Evolutionary conservation across 768 basidiomycete species (phyloP).

Genomic region (Trametes punicea): DNA sequence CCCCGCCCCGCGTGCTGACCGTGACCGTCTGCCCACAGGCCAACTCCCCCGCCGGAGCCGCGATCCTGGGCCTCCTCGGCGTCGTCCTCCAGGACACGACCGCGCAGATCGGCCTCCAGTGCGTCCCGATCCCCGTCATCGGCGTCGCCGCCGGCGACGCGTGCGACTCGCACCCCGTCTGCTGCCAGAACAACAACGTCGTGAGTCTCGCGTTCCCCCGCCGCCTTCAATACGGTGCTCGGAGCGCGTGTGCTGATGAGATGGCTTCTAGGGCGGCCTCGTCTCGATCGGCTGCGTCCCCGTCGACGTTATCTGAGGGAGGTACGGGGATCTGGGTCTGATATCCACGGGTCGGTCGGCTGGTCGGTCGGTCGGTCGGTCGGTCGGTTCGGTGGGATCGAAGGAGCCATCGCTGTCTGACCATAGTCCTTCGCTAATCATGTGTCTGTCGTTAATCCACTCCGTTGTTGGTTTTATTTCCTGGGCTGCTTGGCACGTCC

Average conservation of each 20-base stretch:
- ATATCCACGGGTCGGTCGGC: no score
- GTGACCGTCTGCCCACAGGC: neutral
- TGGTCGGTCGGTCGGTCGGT: neutral
- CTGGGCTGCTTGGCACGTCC: no score
- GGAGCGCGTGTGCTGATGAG: neutral
- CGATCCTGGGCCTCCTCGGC: constrained; percentile 11
- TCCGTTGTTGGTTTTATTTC: neutral
- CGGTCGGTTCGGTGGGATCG: neutral
- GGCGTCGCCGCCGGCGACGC: constrained; percentile 2
- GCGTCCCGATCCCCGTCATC: constrained; percentile 8
- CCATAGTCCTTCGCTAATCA: neutral
- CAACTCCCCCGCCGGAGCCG: neutral
- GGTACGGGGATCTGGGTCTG: no score
- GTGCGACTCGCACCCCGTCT: constrained; percentile 23
- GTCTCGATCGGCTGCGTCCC: constrained; percentile 24
- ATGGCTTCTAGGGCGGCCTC: constrained; percentile 16
- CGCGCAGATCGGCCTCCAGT: constrained; percentile 23
- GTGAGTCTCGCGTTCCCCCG: constrained; percentile 10
- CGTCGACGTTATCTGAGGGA: constrained; percentile 3
- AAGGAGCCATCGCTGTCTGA: no score
- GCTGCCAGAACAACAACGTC: constrained; percentile 28
- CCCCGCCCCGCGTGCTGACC: neutral
- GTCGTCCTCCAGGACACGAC: constrained; percentile 2
- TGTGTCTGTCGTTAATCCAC: neutral
- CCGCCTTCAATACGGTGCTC: neutral